Evolutionary conservation across 2,329 filamentous ascomycete species (phyloP), one percentile per base, ranked within the genome.

Genomic region (Cyphellophora attinorum): DNA sequence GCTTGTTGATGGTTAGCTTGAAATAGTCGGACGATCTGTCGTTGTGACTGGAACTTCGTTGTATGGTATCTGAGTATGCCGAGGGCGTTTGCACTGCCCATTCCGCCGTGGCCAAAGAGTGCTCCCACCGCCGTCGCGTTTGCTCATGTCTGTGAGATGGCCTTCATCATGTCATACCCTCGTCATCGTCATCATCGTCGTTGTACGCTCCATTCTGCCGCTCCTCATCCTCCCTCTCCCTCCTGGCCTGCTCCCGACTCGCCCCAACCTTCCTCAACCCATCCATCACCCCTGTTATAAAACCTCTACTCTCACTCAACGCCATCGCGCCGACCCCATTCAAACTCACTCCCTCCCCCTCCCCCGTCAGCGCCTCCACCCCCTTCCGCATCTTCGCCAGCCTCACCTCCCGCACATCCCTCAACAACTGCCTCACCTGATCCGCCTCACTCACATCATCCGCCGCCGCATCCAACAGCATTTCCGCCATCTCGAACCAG

Each of bases 251-350:
- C 64, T 96, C 89, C 35, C 78, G 77, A 25, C 82, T 85, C 2
- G 80, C 77, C 6, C 85, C 85, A 33, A 96, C 75, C 64, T 77
- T 88, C 51, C 74, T 67, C 50, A 96, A 68, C 4, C 84, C 85
- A 56, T 96, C 88, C 44, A 96, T 79, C 2, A 95, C 85, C 1
- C 83, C 84, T 2, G 76, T 68, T 41, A 96, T 76, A 53, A 95
- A 93, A 0, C 77, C 79, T 50, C 89, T 72, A 36, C 79, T 83
- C 63, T 96, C 89, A 1, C 83, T 81, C 31, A 96, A 68, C 64
- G 98, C 91, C 81, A 96, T 86, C 2, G 84, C 84, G 2, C 91
- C 91, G 0, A 96, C 82, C 14, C 89, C 89, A 31, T 78, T 79
- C 54, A 81, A 65, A 37, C 81, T 71, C 37, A 85, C 74, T n/a